Base-by-base conservation (phyloP, 805 yeast genomes). In the Wickerhamiella musiphila region DNA sequence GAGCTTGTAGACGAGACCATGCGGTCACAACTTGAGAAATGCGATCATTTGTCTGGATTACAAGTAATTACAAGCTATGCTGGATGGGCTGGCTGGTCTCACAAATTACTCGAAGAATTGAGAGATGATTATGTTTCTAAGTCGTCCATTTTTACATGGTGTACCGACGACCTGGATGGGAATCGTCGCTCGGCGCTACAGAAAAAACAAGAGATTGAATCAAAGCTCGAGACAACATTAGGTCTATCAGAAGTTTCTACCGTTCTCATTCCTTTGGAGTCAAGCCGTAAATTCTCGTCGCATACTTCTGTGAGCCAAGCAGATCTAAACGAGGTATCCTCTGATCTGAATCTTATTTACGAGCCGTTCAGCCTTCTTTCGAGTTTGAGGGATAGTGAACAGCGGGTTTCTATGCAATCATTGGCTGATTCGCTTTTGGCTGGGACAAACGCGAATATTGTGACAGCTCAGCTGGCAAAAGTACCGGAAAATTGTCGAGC, bases 51-150 rank as follows among this genome's bases (percentile, higher is more conserved):
- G 13, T 68, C 65, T 34, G 94, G 94, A 1, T 36, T 90, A 7
- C 78, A 77, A 42, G 31, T 79, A 1, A 46, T 73, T 2, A 66
- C 77, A 0, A 94, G 83, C 32, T 42, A 74, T 3, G 62, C 70
- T 15, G 78, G 76, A 0, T 86, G 96, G 96, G 76, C 82, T 30
- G 93, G 93, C 0, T 70, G 78, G 43, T 52, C 78, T 4, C 49
- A 55, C 25, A 60, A 61, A 28, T 41, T 72, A 39, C 36, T 83
- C 16, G 44, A 54, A n/a, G 65, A 61, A 6, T 31, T 83, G 13
- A 60, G 68, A 34, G 94, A 84, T 44, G 48, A 46, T 15, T 41
- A 26, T 23, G 23, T 35, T 4, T 35, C 40, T 10, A 35, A 37
- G 12, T 13, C 22, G 9, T 34, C 47, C 5, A 13, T 46, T 1